phyloP scores from a whole-genome alignment of 768 basidiomycete species.

The Cubamyces lactineus region DNA sequence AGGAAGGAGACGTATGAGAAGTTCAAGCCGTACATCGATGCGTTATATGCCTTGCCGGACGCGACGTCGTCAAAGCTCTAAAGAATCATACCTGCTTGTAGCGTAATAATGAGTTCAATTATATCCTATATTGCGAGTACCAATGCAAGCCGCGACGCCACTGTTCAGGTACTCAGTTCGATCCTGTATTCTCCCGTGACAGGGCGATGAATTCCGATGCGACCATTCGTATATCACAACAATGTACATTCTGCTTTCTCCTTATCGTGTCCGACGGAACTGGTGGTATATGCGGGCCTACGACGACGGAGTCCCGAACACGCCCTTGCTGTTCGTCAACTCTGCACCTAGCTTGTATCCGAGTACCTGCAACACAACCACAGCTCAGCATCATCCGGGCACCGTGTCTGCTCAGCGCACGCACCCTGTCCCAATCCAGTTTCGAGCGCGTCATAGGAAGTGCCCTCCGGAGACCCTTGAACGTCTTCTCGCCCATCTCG shows the following conservation, averaged over 20 bases:
- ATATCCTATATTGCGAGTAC: background rate
- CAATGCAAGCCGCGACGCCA: background rate
- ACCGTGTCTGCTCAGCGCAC: background rate
- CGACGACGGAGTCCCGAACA: constrained; percentile 41
- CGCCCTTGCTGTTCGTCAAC: constrained; percentile 65
- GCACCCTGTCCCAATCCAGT: constrained; percentile 93
- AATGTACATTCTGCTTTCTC: constrained; percentile 19
- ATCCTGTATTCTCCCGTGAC: background rate
- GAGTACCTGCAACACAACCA: constrained; percentile 41
- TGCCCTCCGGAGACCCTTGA: constrained; percentile 88
- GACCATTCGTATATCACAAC: constrained; percentile 14
- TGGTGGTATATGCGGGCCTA: background rate
- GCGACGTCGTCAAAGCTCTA: constrained; percentile 41
- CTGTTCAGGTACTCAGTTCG: no score
- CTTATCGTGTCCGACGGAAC: background rate
- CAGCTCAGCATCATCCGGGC: background rate
- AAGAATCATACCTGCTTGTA: background rate
- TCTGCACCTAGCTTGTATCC: constrained; percentile 80
- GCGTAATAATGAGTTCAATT: background rate
- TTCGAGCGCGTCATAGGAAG: constrained; percentile 92
- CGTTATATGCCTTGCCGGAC: constrained; percentile 73
- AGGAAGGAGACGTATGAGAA: constrained; percentile 75
- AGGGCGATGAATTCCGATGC: background rate
- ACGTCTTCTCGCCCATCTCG: constrained; percentile 91
- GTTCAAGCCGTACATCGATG: constrained; percentile 73